Evolutionary conservation across 805 yeast genomes (phyloP), one percentile per base, ranked within the genome.

Genomic region (Helenozyma baotianmanensis): DNA sequence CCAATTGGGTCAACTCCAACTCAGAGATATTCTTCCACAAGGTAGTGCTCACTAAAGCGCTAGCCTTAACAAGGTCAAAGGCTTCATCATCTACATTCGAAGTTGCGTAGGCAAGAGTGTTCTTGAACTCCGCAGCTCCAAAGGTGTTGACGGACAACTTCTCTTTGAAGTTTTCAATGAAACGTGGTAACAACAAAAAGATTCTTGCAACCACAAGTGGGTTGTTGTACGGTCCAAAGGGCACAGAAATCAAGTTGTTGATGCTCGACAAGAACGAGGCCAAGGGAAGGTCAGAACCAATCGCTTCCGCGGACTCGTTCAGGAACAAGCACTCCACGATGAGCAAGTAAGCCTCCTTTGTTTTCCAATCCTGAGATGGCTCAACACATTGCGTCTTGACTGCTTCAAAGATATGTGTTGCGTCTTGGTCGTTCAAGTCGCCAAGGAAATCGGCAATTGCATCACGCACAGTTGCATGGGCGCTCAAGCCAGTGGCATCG

Each of bases 401-500:
- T 9, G 21, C 18, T n/a, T 24, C 32, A 27, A 42, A 45, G 2
- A 43, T 23, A 2, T 14, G 23, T n/a, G 25, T 19, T 7, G 72
- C 61, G 41, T 76, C 79, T 0, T 31, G 28, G 4, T 57, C 60
- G 23, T 70, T 63, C 22, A 79, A 45, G 14, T 76, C 79, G 0
- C 72, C 57, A 4, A 84, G 42, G 21, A 76, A 70, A 18, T 80
- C 86, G 17, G 66, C 64, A 1, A 80, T 61, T 0, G 82, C 70
- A 30, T 78, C 82, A 33, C 97, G 71, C 1, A 80, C 72, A 2
- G 71, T 56, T 8, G 58, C 56, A 1, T 43, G 27, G 0, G 79
- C 60, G 0, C 80, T 60, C 21, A 88, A 66, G 2, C 87, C 96
- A 2, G 85, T 68, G 36, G 84, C 88, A 22, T 76, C 81, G 2